Conservation (phyloP, 768 basidiomycete genomes). For the Mycena filopes region DNA sequence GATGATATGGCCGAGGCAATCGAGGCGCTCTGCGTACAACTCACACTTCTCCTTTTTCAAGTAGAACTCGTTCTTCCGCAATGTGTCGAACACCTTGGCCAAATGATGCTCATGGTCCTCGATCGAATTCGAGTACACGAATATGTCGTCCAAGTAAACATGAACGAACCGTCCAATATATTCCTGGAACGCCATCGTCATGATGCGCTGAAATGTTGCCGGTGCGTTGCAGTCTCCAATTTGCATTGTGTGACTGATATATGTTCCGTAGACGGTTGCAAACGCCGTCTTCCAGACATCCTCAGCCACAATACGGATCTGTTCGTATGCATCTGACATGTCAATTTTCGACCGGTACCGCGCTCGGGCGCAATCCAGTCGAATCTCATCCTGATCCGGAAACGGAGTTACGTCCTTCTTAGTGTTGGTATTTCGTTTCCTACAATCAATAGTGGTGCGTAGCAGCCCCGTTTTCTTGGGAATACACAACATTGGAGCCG, state of each 20-base stretch:
- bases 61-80: slow-evolving; percentile 44
- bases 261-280: slow-evolving; percentile 57
- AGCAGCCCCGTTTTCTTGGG: not conserved
- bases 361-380: too few relatives aligned
- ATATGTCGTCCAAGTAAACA: slow-evolving; percentile 57
- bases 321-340: too few relatives aligned
- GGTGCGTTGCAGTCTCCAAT: slow-evolving; percentile 41
- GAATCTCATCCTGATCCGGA: too few relatives aligned
- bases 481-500: not conserved
- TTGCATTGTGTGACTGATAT: slow-evolving; percentile 32
- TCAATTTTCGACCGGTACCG: too few relatives aligned
- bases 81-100: slow-evolving; percentile 39
- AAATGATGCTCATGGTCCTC: slow-evolving; percentile 52
- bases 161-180: slow-evolving; percentile 51
- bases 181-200: slow-evolving; percentile 51
- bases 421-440: slow-evolving; percentile 52
- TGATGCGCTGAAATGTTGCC: slow-evolving; percentile 47
- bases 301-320: too few relatives aligned
- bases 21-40: slow-evolving; percentile 34
- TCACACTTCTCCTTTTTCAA: slow-evolving; percentile 47
- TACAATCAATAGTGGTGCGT: not conserved
- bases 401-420: slow-evolving; percentile 41
- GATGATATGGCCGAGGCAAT: slow-evolving; percentile 45
- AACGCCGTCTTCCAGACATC: slow-evolving; percentile 38
- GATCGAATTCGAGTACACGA: slow-evolving; percentile 48